Evolutionary conservation across 202 grass and related monocot genomes (phyloP).

Genomic region (Panicum hallii): DNA sequence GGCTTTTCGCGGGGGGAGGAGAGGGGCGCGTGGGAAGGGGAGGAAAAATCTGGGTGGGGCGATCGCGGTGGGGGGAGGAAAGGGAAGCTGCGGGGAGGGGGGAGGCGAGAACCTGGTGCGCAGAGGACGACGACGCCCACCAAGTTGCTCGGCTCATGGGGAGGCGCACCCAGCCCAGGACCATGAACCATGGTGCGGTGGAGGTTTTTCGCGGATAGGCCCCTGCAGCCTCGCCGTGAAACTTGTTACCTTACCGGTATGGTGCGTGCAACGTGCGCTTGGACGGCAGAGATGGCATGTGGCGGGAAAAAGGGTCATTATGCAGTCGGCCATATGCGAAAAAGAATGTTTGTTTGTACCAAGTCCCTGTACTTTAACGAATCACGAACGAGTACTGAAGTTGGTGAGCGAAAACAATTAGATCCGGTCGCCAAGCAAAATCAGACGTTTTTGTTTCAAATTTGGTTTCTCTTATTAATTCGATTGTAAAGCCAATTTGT

Average conservation of each 20-base stretch:
- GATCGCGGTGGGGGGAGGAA: constrained; percentile 29
- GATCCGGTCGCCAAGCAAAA: no score
- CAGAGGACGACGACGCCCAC: constrained; percentile 52
- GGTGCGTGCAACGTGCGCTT: background rate
- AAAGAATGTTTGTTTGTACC: no score
- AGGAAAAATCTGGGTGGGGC: background rate
- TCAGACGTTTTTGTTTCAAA: no score
- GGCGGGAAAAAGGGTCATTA: no score
- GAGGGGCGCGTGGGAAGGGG: background rate
- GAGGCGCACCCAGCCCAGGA: constrained; percentile 26
- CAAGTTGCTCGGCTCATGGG: constrained; percentile 29
- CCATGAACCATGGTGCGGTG: constrained; percentile 31
- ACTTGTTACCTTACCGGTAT: background rate
- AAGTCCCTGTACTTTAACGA: no score
- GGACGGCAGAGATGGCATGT: background rate
- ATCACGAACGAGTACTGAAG: no score
- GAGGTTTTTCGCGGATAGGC: constrained; percentile 24
- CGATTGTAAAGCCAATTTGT: no score
- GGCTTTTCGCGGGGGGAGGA: background rate
- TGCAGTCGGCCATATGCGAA: no score
- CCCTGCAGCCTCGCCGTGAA: constrained; percentile 21
- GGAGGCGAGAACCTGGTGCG: constrained; percentile 51
- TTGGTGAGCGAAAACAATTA: no score
- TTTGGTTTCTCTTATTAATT: no score
- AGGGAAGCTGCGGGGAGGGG: background rate